Percentiles rank a stretch among this genome's conserved stretches.
phyloP scores from a whole-genome alignment of 129 eudicot genomes.

The Mikania micrantha region DNA sequence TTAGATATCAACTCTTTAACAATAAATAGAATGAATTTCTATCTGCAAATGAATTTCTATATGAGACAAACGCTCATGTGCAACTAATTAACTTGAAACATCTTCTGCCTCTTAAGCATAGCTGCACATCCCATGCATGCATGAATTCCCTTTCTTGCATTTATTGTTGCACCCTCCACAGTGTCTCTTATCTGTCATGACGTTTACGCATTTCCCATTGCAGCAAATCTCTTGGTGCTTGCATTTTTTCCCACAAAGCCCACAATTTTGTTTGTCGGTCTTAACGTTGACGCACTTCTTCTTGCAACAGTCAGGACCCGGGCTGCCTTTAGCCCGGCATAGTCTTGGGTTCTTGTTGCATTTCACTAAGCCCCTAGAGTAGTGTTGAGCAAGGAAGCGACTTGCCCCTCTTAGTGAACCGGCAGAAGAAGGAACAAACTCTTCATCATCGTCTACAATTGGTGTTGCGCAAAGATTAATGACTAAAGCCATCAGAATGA shows the following conservation, averaged over 20 bases:
- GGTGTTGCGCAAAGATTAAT: conserved; percentile 26
- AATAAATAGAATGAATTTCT: background rate
- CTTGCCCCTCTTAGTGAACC: conserved; percentile 31
- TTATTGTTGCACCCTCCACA: conserved; percentile 58
- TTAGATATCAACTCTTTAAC: too few species aligned
- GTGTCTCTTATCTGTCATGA: conserved; percentile 26
- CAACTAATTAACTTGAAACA: background rate
- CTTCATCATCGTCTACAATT: conserved; percentile 16
- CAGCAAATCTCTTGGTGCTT: conserved; percentile 51
- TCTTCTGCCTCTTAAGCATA: conserved; percentile 28
- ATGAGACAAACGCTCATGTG: too few species aligned
- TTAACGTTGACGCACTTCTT: conserved; percentile 54
- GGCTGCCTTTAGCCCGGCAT: conserved; percentile 49
- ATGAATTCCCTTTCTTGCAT: conserved; percentile 41
- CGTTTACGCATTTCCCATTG: conserved; percentile 51
- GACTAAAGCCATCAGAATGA: conserved; percentile 30
- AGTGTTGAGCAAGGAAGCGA: conserved; percentile 31
- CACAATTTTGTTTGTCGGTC: conserved; percentile 47
- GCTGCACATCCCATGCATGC: conserved; percentile 55
- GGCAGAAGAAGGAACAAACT: conserved; percentile 13
- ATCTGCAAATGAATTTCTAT: background rate
- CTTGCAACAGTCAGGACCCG: conserved; percentile 59
- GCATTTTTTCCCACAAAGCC: conserved; percentile 52
- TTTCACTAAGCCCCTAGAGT: conserved; percentile 19
- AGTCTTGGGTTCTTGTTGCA: conserved; percentile 58